Percentiles rank a stretch among this genome's conserved stretches.
These are phyloP conservation scores for Plasmodium fragile DNA, from an alignment of 169 alveolate genomes.

Conservation along the genomic window DNA sequence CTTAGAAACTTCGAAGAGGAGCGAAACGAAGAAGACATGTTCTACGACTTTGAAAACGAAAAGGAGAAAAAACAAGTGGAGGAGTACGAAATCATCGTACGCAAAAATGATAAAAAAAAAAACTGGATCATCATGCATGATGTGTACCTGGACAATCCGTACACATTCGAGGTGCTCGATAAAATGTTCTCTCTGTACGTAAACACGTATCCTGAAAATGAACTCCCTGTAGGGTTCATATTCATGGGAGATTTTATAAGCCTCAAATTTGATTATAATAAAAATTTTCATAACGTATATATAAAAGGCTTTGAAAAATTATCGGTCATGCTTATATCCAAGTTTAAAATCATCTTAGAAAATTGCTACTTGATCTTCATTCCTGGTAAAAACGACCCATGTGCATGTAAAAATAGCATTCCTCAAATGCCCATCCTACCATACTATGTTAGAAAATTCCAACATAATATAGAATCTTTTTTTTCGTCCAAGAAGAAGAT, in stretches of 20 bases:
- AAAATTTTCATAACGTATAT: conserved; percentile 35
- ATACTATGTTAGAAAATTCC: conserved; percentile 72
- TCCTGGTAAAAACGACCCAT: conserved; percentile 85
- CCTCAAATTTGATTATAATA: conserved; percentile 57
- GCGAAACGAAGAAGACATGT: conserved; percentile 47
- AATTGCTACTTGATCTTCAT: conserved; percentile 79
- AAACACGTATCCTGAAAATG: conserved; percentile 78
- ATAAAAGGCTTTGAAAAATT: conserved; percentile 75
- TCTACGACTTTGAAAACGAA: conserved; percentile 63
- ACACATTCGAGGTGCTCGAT: conserved; percentile 42
- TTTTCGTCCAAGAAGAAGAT: conserved; percentile 66
- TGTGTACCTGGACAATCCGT: conserved; percentile 44
- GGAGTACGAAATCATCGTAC: conserved; percentile 56
- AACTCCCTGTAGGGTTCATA: conserved; percentile 82
- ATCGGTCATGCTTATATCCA: conserved; percentile 39
- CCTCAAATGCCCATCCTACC: conserved; percentile 82
- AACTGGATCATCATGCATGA: conserved; percentile 72
- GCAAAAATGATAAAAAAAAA: conserved; percentile 25
- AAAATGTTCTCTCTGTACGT: conserved; percentile 61
- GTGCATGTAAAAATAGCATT: conserved; percentile 80
- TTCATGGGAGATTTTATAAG: conserved; percentile 84
- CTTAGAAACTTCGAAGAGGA: conserved; percentile 48
- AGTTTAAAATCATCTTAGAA: conserved; percentile 51
- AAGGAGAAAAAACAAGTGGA: conserved; percentile 33
- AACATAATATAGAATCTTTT: conserved; percentile 62